Evolutionary conservation across 768 basidiomycete genomes (phyloP), one percentile per base, ranked within the genome.

Genomic region (Rhizopogon vesiculosus): DNA sequence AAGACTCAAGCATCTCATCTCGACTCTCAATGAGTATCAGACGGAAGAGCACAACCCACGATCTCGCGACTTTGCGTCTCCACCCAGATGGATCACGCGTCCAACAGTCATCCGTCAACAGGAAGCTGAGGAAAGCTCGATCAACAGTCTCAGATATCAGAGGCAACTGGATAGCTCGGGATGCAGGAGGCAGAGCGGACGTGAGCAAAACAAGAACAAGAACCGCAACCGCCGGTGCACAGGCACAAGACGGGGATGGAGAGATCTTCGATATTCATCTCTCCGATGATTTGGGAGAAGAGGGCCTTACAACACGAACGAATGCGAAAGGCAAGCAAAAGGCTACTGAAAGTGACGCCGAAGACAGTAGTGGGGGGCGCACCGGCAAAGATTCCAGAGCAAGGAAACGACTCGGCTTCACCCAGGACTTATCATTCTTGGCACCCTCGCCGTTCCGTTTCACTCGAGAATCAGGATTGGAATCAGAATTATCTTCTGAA

Each of bases 31-130:
- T 70, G 70, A 72, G 65, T 54, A 64, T 70, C 49, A 67, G 70
- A 9, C 66, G 69, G 45, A 65, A 70, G 51, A 83, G 71, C 57
- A 87, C 86, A 1, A 78, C 87, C 18, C 85, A 82, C 65, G 88
- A 89, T 64, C 76, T 82, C 38, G 74, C 86, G 0, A 76, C 78
- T 42, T 79, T 89, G n/a, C 80, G 84, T 35, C 65, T 90, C 3
- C 86, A 83, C 56, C 78, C 81, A 19, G 81, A 87, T 62, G 87
- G 86, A 5, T 76, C 76, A 22, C 82, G 86, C 41, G 82, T 87
- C 4, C 72, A 77, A 43, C 79, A 75, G 55, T 68, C 69, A n/a
- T 64, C 74, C 3, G 59, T 51, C 5, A 80, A 77, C 42, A 56
- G 65, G 2, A 62, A 66, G 25, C 64, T 61, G 6, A 70, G 74